phyloP scores from a whole-genome alignment of 805 yeast genomes.

The Metschnikowia arizonensis region DNA sequence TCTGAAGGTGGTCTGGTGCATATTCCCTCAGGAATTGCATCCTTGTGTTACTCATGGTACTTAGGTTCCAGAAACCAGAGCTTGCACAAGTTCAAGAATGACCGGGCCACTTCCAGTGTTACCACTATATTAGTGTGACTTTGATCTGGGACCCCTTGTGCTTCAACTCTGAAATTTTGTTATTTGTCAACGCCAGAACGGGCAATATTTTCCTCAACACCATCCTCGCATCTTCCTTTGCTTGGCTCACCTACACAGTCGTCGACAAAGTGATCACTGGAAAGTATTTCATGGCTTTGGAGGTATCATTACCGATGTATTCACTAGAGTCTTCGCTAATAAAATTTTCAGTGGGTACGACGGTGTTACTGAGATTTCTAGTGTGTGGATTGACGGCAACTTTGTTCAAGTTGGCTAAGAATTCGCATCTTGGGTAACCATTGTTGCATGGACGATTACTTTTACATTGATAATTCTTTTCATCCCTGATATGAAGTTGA shows the following conservation, averaged over 20 bases:
- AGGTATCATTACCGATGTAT: conserved; percentile 42
- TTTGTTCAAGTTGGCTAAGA: conserved; percentile 45
- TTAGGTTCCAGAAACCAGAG: conserved; percentile 39
- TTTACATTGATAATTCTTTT: conserved; percentile 43
- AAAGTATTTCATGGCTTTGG: conserved; percentile 46
- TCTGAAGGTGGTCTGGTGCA: conserved; percentile 52
- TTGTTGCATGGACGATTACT: conserved; percentile 42
- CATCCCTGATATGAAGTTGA: conserved; percentile 46
- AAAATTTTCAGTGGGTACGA: conserved; percentile 42
- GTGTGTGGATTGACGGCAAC: conserved; percentile 47
- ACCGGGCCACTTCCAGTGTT: conserved; percentile 33
- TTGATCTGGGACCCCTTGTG: conserved; percentile 49
- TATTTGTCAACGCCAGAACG: conserved; percentile 38
- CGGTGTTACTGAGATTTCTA: conserved; percentile 40
- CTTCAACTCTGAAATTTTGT: conserved; percentile 45
- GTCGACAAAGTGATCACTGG: conserved; percentile 41
- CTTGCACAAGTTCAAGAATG: conserved; percentile 21
- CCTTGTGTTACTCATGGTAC: conserved; percentile 40
- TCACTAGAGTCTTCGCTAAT: conserved; percentile 44
- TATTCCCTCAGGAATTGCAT: conserved; percentile 41
- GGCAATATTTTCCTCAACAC: conserved; percentile 48
- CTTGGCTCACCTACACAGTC: conserved; percentile 41
- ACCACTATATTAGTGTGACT: conserved; percentile 43
- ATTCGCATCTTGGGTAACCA: conserved; percentile 41
- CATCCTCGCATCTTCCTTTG: conserved; percentile 48